phyloP scores from a whole-genome alignment of 1,284 basidiomycete species.

The Mycocalia duriaeana region DNA sequence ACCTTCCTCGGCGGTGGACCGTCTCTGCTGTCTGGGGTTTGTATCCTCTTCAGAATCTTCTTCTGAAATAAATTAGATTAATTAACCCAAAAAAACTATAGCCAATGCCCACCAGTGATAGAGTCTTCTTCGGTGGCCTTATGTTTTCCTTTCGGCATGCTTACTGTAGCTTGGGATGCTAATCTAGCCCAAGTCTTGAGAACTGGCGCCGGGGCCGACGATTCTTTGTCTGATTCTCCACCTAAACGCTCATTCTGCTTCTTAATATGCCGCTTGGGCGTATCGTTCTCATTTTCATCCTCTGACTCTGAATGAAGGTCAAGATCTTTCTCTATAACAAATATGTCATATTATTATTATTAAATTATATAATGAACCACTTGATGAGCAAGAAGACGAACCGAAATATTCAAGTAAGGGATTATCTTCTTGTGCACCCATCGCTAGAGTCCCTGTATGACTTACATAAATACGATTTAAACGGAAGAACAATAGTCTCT shows the following conservation, averaged over 20 bases:
- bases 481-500: too few relatives aligned
- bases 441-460: not conserved
- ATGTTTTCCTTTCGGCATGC: not conserved
- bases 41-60: slow-evolving; percentile 3
- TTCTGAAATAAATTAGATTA: not conserved
- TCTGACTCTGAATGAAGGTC: slow-evolving; percentile 46
- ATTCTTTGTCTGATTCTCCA: slow-evolving; percentile 19
- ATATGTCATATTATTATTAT: not conserved
- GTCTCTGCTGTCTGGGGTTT: too few relatives aligned
- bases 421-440: slow-evolving; percentile 18
- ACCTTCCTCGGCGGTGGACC: too few relatives aligned
- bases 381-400: slow-evolving; percentile 10
- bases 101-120: slow-evolving; percentile 10
- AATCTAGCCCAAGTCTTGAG: slow-evolving; percentile 19
- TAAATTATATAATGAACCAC: too few relatives aligned
- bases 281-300: slow-evolving; percentile 31
- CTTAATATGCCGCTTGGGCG: slow-evolving; percentile 22
- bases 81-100: not conserved
- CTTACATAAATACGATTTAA: too few relatives aligned
- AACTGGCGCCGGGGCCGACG: slow-evolving; percentile 11
- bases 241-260: slow-evolving; percentile 27
- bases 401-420: slow-evolving; percentile 35
- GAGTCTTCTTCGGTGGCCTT: slow-evolving; percentile 11
- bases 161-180: not conserved
- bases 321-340: slow-evolving; percentile 18